Percentiles rank a stretch among this genome's conserved stretches.
Evolutionary conservation across 2,329 filamentous ascomycete species (phyloP).

Genomic region (Apiospora pterosperma): DNA sequence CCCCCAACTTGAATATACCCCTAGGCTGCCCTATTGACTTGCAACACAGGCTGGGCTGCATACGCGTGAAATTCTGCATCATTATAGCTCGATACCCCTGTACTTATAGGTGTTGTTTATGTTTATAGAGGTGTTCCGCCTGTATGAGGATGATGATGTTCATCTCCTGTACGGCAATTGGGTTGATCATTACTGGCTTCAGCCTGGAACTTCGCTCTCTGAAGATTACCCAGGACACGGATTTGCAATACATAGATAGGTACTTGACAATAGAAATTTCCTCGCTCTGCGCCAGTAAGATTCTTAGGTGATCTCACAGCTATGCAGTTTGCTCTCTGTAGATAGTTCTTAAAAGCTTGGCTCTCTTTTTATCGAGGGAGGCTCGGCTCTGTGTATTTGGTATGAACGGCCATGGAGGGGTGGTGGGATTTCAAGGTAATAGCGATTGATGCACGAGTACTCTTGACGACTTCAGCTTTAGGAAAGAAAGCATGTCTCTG

Average conservation of each 20-base stretch:
- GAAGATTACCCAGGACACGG: neutral
- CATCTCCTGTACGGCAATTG: neutral
- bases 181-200: neutral
- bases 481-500: neutral
- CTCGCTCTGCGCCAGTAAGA: neutral
- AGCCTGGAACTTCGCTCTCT: neutral
- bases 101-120: neutral
- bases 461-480: neutral
- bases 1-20: neutral
- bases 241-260: neutral
- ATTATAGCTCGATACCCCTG: neutral
- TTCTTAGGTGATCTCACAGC: neutral
- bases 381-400: neutral
- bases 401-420: too few species aligned
- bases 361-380: neutral
- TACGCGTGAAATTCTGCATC: slow-evolving; percentile 29
- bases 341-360: too few species aligned
- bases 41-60: slow-evolving; percentile 36
- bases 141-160: neutral
- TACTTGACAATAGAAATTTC: neutral
- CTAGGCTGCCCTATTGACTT: slow-evolving; percentile 11
- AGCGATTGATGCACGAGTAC: neutral
- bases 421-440: neutral
- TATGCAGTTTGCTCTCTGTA: neutral
- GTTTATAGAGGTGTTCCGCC: neutral